Percentiles rank a stretch among this genome's conserved stretches.
Evolutionary conservation across 805 yeast genomes (phyloP).

Genomic region (Komagataella ulmi): DNA sequence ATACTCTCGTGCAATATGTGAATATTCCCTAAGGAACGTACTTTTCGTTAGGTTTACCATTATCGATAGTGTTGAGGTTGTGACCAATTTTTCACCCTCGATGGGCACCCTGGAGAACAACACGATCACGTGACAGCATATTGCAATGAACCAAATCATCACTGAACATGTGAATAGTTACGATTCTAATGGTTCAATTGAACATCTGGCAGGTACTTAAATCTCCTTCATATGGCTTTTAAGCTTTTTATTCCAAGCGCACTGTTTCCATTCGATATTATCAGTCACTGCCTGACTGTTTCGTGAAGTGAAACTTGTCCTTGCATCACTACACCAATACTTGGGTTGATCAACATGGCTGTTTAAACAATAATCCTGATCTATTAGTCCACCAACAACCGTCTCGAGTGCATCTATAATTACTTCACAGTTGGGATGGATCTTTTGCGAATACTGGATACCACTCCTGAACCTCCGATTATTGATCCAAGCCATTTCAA

Average conservation of each 20-base stretch:
- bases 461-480: constrained; percentile 75
- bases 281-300: too few species aligned
- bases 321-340: not conserved
- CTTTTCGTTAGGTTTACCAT: not conserved
- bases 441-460: constrained; percentile 59
- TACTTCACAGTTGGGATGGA: constrained; percentile 37
- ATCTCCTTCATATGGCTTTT: too few species aligned
- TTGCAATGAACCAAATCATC: too few species aligned
- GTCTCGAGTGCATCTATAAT: not conserved
- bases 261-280: too few species aligned
- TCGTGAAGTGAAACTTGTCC: not conserved
- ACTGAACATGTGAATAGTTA: too few species aligned
- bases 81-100: too few species aligned
- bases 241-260: too few species aligned
- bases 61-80: not conserved
- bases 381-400: not conserved
- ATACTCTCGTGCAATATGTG: not conserved
- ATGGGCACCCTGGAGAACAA: too few species aligned
- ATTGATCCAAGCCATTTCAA: constrained; percentile 39
- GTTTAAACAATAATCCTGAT: not conserved
- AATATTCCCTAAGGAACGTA: not conserved
- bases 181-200: too few species aligned
- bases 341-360: not conserved
- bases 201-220: too few species aligned
- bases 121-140: too few species aligned